phyloP scores from a whole-genome alignment of 2,329 filamentous ascomycete species.

The Curvularia verruculosa region DNA sequence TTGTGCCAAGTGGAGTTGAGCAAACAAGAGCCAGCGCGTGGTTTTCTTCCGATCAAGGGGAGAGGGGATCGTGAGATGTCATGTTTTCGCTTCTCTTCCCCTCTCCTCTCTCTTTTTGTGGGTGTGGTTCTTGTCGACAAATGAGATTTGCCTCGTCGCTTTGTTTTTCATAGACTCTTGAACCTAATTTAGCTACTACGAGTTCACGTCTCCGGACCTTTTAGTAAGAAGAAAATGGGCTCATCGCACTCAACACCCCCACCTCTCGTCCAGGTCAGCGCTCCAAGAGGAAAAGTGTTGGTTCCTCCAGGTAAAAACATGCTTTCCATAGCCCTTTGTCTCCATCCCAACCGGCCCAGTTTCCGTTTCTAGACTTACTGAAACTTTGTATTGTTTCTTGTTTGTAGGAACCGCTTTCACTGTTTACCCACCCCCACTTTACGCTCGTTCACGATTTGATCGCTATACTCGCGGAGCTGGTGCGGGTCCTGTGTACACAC shows the following conservation, averaged over 20 bases:
- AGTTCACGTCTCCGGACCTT: too few species aligned
- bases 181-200: too few species aligned
- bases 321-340: too few species aligned
- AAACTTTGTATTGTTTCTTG: not conserved
- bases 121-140: too few species aligned
- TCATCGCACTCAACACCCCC: conserved; percentile 28
- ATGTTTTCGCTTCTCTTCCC: too few species aligned
- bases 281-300: conserved; percentile 26
- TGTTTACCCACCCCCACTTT: conserved; percentile 4
- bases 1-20: not conserved
- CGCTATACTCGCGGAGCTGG: not conserved
- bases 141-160: too few species aligned
- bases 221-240: conserved; percentile 23
- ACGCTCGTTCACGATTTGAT: not conserved
- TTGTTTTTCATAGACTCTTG: too few species aligned
- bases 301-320: conserved; percentile 22
- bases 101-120: too few species aligned
- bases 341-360: not conserved
- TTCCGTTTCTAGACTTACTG: not conserved
- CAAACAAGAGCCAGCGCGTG: not conserved
- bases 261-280: conserved; percentile 32
- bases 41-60: too few species aligned
- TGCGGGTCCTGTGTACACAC: conserved; percentile 6
- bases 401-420: conserved; percentile 8
- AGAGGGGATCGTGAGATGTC: too few species aligned